Evolutionary conservation across 345 rosid genomes (phyloP), one percentile per base, ranked within the genome.

Genomic region (Euphorbia pulcherrima): DNA sequence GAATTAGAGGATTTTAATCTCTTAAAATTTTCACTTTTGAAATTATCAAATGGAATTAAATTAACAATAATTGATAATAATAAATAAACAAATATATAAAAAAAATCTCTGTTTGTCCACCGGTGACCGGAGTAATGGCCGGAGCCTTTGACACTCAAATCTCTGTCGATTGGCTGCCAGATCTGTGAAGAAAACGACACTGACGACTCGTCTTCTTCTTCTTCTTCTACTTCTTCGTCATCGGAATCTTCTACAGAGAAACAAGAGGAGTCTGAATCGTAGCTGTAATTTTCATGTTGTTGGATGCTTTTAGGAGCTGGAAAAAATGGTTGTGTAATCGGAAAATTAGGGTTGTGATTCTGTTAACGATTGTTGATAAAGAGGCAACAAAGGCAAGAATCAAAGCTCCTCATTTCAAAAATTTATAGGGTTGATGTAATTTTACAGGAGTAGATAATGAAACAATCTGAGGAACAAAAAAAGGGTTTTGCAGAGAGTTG

Each of bases 391-490:
- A 53, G 33, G 96, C 91, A 23, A 90, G 74, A 27, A 88, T 64
- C 47, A 92, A 70, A 69, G 88, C 84, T 11, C 87, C 86, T 92
- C 92, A 88, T 77, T 83, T 92, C 81, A 80, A 85, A 26, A 87
- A 76, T 57, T 72, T 75, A 65, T 72, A 79, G 41, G 82, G 74
- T 13, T 73, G 78, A 51, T 75, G 72, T 27, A 81, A 33, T 30
- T 64, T 23, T 67, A 64, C 80, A 26, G 78, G 35, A 18, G 82
- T 74, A 17, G 85, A 78, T 74, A 80, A 41, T 5, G 77, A 50
- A 18, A 67, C 52, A 62, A 74, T 46, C 69, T 72, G 86, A 46
- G 86, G 76, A 50, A 71, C 35, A 40, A 76, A 66, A 46, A 84
- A 62, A 41, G 73, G 80, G 64, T 62, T 33, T 57, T 92, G 87